Base-by-base conservation (phyloP, 192 early-diverging fungal genomes). In the Podila minutissima region DNA sequence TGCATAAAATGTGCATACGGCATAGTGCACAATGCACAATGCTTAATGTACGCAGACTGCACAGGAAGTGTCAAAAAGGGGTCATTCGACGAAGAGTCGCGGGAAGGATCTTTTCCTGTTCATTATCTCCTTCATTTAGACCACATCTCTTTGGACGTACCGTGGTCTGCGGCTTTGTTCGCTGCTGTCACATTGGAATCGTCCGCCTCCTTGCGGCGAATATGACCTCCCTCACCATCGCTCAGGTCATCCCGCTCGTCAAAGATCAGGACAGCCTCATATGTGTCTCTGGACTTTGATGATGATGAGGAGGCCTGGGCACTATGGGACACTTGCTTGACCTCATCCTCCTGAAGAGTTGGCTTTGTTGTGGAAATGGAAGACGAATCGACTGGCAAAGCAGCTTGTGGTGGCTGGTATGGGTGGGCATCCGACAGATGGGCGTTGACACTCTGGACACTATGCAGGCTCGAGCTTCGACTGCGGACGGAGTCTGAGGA, bases 401-500 rank as follows among this genome's bases (percentile, higher is more conserved):
- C 5, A 9, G 20, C 5, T 4, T 55, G 53, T 55, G 50, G 50
- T 7, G 53, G 53, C 53, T 55, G 53, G 22, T 55, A 55, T 22
- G 53, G 53, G 19, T 55, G 19, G 8, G 53, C 53, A 22, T 55
- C 53, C 20, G 53, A 55, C 6, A 55, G 53, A 55, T 55, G 53
- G 6, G 19, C 68, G 33, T 26, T 32, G 17, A 35, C 32, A 28
- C 37, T 62, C n/a, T 53, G 46, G 48, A 65, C 48, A 17, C 66
- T 68, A 11, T 79, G 76, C 22, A 79, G 37, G 46, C 77, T 81
- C 8, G 77, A 81, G 62, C 71, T 73, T 50, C 71, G 77, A 53
- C 71, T 81, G 41, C 71, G 77, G 62, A 22, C 62, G 49, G 41
- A 24, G 64, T 24, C 24, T 22, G 49, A n/a, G 7, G 61, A 41